Evolutionary conservation across 352 stramenopile genomes (phyloP).

Genomic region (Globisporangium viniferum): DNA sequence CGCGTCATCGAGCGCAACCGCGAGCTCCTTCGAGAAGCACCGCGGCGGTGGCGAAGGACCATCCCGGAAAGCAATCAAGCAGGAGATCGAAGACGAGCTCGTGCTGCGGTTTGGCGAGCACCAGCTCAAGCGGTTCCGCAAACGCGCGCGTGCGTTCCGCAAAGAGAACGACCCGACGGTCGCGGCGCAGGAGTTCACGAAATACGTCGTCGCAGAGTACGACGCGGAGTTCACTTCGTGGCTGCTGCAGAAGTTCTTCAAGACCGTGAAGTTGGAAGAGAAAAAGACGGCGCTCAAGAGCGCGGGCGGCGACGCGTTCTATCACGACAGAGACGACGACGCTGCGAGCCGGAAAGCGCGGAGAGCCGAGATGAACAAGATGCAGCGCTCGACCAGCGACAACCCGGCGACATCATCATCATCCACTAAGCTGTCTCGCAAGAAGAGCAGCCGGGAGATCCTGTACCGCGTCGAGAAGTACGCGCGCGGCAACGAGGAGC

Average conservation of each 20-base stretch:
- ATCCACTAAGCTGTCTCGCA: conserved; percentile 32
- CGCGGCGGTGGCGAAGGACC: conserved; percentile 7
- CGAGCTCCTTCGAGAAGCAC: conserved; percentile 18
- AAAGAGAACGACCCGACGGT: conserved; percentile 65
- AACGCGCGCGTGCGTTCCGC: conserved; percentile 56
- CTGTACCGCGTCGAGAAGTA: conserved; percentile 59
- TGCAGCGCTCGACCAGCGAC: conserved; percentile 17
- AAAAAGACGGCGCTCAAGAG: conserved; percentile 42
- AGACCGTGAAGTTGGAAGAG: conserved; percentile 54
- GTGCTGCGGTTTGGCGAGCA: conserved; percentile 41
- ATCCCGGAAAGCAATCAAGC: conserved; percentile 40
- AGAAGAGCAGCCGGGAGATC: conserved; percentile 69
- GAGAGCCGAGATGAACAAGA: conserved; percentile 40
- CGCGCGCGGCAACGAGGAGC: conserved; percentile 40
- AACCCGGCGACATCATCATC: conserved; percentile 17
- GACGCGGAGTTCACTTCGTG: conserved; percentile 53
- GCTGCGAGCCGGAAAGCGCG: conserved; percentile 33
- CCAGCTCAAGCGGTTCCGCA: conserved; percentile 68
- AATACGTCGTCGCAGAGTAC: conserved; percentile 50
- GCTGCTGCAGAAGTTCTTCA: conserved; percentile 50
- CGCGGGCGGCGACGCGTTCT: conserved; percentile 22
- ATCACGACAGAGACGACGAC: conserved; percentile 13
- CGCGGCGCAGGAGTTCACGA: conserved; percentile 44
- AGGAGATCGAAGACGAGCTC: conserved; percentile 72
- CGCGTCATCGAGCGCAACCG: conserved; percentile 18